A percentile compares a stretch with the other conserved stretches of the same genome.
Evolutionary conservation across 2,329 filamentous ascomycete genomes (phyloP).

Genomic region (Rhexocercosporidium sp.): DNA sequence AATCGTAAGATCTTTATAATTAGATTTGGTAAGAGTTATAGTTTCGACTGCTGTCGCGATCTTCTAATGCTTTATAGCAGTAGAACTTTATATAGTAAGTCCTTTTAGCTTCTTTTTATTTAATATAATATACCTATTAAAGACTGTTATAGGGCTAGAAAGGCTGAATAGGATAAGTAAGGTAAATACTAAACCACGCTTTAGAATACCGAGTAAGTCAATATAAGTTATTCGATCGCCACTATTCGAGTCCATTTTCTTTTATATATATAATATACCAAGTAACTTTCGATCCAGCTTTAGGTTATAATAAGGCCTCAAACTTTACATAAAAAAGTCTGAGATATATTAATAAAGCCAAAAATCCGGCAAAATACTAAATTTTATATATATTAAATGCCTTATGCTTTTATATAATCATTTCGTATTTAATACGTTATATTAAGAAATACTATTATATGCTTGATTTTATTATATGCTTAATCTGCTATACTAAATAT

Average conservation of each 20-base stretch:
- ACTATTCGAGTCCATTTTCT: background rate
- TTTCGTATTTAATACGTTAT: background rate
- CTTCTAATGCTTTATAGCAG: background rate
- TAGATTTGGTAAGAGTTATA: background rate
- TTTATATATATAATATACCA: background rate
- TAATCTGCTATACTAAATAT: background rate
- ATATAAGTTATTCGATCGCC: background rate
- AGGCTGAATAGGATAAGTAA: background rate
- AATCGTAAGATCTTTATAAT: background rate
- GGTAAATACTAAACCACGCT: background rate
- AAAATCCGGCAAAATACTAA: background rate
- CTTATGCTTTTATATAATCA: background rate
- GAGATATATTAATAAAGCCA: background rate
- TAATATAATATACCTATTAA: background rate
- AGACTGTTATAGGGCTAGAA: background rate
- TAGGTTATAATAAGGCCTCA: constrained; percentile 1
- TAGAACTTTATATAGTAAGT: background rate
- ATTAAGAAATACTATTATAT: background rate
- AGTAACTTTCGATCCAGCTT: constrained; percentile 1
- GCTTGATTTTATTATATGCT: background rate
- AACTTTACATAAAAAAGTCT: background rate
- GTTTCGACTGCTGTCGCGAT: background rate
- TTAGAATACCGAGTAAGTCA: background rate
- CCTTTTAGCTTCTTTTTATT: background rate
- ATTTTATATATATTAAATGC: background rate